Evolutionary conservation across 306 rosid genomes (phyloP).

Genomic region (Gillenia trifoliata): DNA sequence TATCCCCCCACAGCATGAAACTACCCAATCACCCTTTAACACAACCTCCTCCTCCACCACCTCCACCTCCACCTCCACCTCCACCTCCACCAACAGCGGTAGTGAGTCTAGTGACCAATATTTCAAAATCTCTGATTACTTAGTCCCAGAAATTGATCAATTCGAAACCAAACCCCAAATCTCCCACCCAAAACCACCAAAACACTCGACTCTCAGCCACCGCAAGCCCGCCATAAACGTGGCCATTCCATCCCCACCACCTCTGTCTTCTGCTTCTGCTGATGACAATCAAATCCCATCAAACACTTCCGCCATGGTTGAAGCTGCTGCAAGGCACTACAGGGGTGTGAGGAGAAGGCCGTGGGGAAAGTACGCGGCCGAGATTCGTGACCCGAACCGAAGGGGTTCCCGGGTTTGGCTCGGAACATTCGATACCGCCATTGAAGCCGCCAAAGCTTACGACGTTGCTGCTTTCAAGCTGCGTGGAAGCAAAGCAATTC

Average conservation of each 20-base stretch:
- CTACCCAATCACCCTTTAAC: neutral
- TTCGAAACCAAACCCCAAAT: constrained; percentile 15
- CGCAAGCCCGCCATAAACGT: constrained; percentile 31
- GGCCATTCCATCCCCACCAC: constrained; percentile 15
- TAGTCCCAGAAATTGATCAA: constrained; percentile 7
- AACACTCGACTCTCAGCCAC: constrained; percentile 20
- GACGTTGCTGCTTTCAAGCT: constrained; percentile 46
- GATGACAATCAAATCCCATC: neutral
- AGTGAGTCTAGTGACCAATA: neutral
- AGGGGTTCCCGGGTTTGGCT: constrained; percentile 56
- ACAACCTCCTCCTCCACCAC: neutral
- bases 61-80: neutral
- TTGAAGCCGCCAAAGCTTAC: constrained; percentile 52
- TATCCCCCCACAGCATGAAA: constrained; percentile 4
- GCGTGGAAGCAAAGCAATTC: constrained; percentile 50
- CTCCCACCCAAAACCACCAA: constrained; percentile 11
- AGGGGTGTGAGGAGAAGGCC: constrained; percentile 49
- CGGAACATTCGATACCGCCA: constrained; percentile 47
- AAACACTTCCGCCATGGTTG: neutral
- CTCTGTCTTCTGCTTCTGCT: neutral
- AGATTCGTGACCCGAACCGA: constrained; percentile 43
- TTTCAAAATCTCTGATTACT: constrained; percentile 19
- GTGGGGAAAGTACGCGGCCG: constrained; percentile 57
- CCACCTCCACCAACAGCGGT: neutral
- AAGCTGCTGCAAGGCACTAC: constrained; percentile 24